Conservation (phyloP, 1,284 basidiomycete genomes). For the Kwoniella shivajii region DNA sequence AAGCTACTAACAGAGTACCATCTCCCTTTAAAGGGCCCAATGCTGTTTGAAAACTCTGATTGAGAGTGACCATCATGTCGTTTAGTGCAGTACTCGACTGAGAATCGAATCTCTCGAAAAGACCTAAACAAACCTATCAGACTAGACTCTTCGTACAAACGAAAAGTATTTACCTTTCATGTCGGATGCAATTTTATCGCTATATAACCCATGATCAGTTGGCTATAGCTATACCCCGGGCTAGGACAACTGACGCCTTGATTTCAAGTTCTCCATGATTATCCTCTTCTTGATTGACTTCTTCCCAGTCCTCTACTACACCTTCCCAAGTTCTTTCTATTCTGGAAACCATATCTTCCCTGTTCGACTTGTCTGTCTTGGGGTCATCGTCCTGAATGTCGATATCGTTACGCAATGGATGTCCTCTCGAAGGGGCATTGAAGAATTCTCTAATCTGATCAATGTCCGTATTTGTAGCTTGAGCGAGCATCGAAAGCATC, state of each 20-base stretch:
- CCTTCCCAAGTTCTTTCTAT: not conserved
- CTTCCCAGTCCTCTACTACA: not conserved
- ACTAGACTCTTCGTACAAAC: too few species aligned
- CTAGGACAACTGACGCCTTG: constrained; percentile 1
- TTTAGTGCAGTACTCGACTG: not conserved
- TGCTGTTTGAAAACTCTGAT: not conserved
- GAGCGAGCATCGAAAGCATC: too few species aligned
- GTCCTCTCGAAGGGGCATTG: too few species aligned
- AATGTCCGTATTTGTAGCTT: too few species aligned
- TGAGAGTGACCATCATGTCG: not conserved
- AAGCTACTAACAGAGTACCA: constrained; percentile 1
- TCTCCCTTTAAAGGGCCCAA: not conserved
- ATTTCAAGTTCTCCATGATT: not conserved
- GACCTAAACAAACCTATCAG: not conserved
- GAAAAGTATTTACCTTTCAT: not conserved
- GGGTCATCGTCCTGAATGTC: not conserved
- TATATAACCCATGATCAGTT: not conserved
- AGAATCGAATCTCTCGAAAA: not conserved
- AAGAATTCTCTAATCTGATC: too few species aligned
- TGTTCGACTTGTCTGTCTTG: not conserved
- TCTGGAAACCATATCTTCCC: not conserved
- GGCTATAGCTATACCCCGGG: not conserved
- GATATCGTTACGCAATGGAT: too few species aligned
- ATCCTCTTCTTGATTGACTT: not conserved
- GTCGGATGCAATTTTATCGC: not conserved